Conservation (phyloP, 2,329 filamentous ascomycete genomes). For the Fusarium sterilihyphosum region DNA sequence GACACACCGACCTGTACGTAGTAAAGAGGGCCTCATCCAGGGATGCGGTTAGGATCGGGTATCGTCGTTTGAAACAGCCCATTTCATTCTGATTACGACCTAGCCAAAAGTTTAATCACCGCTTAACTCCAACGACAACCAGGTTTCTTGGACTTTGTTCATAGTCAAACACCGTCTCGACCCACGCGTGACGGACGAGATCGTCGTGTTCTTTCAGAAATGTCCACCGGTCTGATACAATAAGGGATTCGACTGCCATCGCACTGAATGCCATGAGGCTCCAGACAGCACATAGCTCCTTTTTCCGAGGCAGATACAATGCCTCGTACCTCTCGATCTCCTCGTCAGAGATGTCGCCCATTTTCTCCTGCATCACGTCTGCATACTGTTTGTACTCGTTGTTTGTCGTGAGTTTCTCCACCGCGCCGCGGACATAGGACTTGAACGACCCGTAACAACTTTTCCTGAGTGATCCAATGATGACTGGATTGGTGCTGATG, state of each 20-base stretch:
- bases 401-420: constrained; percentile 75
- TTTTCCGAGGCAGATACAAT: constrained; percentile 72
- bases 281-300: constrained; percentile 89
- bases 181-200: constrained; percentile 81
- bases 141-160: constrained; percentile 85
- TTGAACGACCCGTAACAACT: constrained; percentile 79
- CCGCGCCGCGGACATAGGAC: constrained; percentile 82
- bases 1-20: background rate
- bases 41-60: background rate
- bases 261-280: constrained; percentile 96
- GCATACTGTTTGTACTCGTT: constrained; percentile 68
- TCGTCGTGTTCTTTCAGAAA: constrained; percentile 82
- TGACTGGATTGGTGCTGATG: constrained; percentile 78
- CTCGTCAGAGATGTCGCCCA: constrained; percentile 76
- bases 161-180: constrained; percentile 94
- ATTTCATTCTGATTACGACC: constrained; percentile 18
- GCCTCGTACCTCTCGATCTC: constrained; percentile 78
- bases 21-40: background rate
- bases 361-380: constrained; percentile 69
- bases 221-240: constrained; percentile 90
- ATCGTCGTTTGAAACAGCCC: constrained; percentile 11
- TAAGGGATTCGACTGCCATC: constrained; percentile 85
- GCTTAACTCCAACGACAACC: constrained; percentile 92
- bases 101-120: constrained; percentile 46
- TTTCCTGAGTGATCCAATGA: constrained; percentile 87